Percentiles rank a stretch among this genome's conserved stretches.
Conservation (phyloP, 2,329 filamentous ascomycete species). For the Epichloe festucae region DNA sequence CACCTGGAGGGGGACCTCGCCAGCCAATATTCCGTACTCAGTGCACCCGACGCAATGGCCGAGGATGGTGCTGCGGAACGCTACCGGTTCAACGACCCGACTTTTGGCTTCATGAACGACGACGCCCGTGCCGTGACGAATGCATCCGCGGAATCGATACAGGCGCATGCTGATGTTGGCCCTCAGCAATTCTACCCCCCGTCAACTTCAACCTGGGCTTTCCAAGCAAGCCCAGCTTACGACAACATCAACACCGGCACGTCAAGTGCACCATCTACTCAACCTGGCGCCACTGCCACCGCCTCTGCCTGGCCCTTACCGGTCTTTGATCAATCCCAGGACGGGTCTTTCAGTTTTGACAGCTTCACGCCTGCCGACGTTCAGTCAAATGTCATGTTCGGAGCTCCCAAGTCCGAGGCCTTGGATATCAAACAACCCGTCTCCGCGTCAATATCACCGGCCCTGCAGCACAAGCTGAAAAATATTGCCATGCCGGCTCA, state of each 20-base stretch:
- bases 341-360: conserved; percentile 19
- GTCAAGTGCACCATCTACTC: conserved; percentile 20
- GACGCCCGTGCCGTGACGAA: conserved; percentile 16
- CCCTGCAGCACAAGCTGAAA: conserved; percentile 42
- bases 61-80: conserved; percentile 26
- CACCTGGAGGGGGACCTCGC: not conserved
- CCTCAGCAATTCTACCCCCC: conserved; percentile 20
- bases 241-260: conserved; percentile 28
- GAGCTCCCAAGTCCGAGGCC: conserved; percentile 2
- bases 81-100: conserved; percentile 32
- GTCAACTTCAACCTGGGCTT: conserved; percentile 29
- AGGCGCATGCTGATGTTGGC: conserved; percentile 19
- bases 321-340: conserved; percentile 21
- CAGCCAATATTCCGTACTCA: not conserved
- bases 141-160: conserved; percentile 20
- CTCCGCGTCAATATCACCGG: conserved; percentile 29
- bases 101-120: conserved; percentile 24
- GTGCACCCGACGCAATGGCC: conserved; percentile 20
- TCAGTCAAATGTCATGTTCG: conserved; percentile 23
- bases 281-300: conserved; percentile 20
- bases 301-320: conserved; percentile 23
- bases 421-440: conserved; percentile 4
- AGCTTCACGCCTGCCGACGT: conserved; percentile 20
- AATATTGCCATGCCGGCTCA: conserved; percentile 53
- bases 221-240: conserved; percentile 35